These are phyloP conservation scores for Aspergillus wentii DNA, from an alignment of 495 filamentous ascomycete species.

Conservation along the genomic window DNA sequence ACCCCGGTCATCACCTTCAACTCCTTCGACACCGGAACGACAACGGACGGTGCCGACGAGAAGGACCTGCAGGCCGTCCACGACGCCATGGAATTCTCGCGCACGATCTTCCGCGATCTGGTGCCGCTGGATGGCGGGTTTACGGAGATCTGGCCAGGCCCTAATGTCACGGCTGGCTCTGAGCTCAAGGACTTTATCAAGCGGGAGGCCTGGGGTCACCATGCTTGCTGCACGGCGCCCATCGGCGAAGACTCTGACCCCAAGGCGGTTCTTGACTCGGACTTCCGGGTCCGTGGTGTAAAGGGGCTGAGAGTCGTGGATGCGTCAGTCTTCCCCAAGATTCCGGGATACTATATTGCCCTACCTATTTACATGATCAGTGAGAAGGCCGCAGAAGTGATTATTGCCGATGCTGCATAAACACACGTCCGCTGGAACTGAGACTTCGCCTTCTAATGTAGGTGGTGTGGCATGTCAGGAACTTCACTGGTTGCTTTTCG, in stretches of 20 bases:
- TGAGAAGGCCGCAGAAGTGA: conserved; percentile 60
- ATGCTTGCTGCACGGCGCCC: conserved; percentile 52
- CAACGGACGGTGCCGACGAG: conserved; percentile 27
- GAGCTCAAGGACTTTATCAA: conserved; percentile 45
- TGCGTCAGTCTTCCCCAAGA: conserved; percentile 52
- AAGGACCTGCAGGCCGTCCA: conserved; percentile 43
- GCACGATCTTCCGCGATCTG: conserved; percentile 30
- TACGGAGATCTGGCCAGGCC: conserved; percentile 46
- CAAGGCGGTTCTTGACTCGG: conserved; percentile 53
- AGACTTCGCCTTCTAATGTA: no score
- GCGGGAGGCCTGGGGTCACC: conserved; percentile 54
- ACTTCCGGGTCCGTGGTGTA: conserved; percentile 53
- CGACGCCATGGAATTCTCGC: conserved; percentile 41
- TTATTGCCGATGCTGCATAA: conserved; percentile 34
- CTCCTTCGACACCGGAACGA: conserved; percentile 42
- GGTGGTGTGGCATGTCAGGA: no score
- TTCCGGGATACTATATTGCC: conserved; percentile 57
- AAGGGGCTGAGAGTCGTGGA: conserved; percentile 59
- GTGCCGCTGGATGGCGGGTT: conserved; percentile 30
- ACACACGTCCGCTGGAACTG: no score
- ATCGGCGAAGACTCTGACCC: conserved; percentile 53
- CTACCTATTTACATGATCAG: conserved; percentile 58
- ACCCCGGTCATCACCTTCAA: conserved; percentile 52
- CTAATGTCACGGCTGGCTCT: conserved; percentile 27
- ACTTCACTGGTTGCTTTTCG: no score